Base-by-base conservation (phyloP, 2,329 filamentous ascomycete species). In the Fusarium floridanum region DNA sequence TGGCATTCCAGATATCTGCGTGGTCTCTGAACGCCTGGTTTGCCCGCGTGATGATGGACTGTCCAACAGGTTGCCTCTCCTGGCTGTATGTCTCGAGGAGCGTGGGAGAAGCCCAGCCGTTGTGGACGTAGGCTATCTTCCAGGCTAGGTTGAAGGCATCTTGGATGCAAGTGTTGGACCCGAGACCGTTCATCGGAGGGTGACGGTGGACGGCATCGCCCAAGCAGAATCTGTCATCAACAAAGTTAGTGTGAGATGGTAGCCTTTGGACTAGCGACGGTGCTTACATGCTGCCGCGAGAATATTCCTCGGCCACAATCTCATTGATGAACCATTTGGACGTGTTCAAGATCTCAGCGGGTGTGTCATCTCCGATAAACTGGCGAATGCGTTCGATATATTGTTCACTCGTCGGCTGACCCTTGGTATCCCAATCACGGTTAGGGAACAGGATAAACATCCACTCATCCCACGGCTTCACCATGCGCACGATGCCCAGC, bases 381-480 rank as follows among this genome's bases (percentile, higher is more conserved):
- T 88, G 81, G 37, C 82, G 83, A 2, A 90, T 82, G 5, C 85
- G 81, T 32, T 81, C 74, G 5, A 86, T 53, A 71, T 87, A 88
- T 75, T 89, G 85, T 8, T 87, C 87, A 2, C 83, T 70, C 1
- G 84, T 83, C 0, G 87, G 86, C n/a, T 83, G 81, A 67, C 77
- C 76, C 2, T 77, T 79, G 14, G 83, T 71, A 59, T 85, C 81
- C 20, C 79, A 77, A 5, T 83, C 83, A 0, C 82, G 83, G 10
- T 78, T 77, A 0, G 88, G 86, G 17, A 91, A 81, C 17, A 90
- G 78, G 66, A 89, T 88, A 53, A 89, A 88, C 82, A 90, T 85
- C 89, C 90, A 92, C 81, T 92, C 88, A 72, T 88, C 78, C 90
- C 90, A 92, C 0, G 90, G 87, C 81, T 88, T 90, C 6, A 92